Evolutionary conservation across 441 rosid genomes (phyloP), one percentile per base, ranked within the genome.

Genomic region (Metrosideros polymorpha): DNA sequence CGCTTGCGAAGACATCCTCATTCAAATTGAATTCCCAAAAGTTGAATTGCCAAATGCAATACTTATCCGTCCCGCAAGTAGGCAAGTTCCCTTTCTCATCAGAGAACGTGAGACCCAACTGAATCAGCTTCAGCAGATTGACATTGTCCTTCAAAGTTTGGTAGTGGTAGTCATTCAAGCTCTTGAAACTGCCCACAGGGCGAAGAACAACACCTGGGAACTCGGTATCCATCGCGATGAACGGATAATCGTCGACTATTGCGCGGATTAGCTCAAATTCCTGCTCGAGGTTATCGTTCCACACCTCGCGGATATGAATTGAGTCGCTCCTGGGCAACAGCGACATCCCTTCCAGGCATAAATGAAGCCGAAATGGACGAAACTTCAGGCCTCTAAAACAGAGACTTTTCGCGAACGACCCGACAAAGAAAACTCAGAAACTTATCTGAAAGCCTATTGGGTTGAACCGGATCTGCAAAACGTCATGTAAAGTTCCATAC

Each of bases 21-120:
- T 88, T 84, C 57, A 90, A 54, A 55, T 93, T 88, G 86, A 93
- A 94, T 56, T 93, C 95, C 7, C 91, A 45, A 87, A 94, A 93
- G 85, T 92, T 93, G 93, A 94, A 93, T 53, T 94, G 95, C 97
- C 97, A 94, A 85, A 93, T 85, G 88, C 96, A 91, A 63, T 87
- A 89, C 39, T 93, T 91, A n/a, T 91, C 92, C 0, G 91, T 91
- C 27, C 95, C 94, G 76, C 95, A 93, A 14, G 94, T 91, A 1
- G 96, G 97, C 84, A 94, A 90, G 79, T 92, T 89, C 9, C 95
- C 95, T 59, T 92, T 84, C 71, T 94, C 97, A 43, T 94, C 91
- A 9, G 95, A 92, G 90, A 93, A 90, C 6, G 96, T 94, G 85
- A 91, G 94, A 6, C 95, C 95, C 55, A 94, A 89, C 86, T 92